A percentile compares a stretch with the other conserved stretches of the same genome.
phyloP scores from a whole-genome alignment of 768 basidiomycete species.

The Rhizopogon roseolus region DNA sequence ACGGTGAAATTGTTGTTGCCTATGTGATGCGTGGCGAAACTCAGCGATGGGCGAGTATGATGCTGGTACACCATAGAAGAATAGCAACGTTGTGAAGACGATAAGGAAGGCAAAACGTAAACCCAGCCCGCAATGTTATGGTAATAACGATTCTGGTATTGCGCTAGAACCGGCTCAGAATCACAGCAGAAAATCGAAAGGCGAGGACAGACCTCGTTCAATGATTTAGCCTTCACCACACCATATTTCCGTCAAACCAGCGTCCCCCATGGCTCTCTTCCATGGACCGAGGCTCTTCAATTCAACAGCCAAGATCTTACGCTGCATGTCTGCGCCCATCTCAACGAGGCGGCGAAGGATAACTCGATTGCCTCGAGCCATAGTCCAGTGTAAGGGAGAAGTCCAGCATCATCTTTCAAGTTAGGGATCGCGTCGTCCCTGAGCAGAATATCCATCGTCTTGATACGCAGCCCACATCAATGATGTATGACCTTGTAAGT shows the following conservation, averaged over 20 bases:
- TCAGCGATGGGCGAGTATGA: slow-evolving; percentile 71
- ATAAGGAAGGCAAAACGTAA: slow-evolving; percentile 61
- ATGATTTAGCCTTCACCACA: slow-evolving; percentile 53
- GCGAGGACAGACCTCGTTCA: slow-evolving; percentile 59
- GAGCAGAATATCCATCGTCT: slow-evolving; percentile 90
- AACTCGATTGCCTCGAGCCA: slow-evolving; percentile 85
- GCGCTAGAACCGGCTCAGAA: slow-evolving; percentile 37
- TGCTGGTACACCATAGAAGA: slow-evolving; percentile 86
- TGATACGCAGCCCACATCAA: slow-evolving; percentile 99
- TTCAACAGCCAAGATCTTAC: slow-evolving; percentile 94
- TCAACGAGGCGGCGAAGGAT: slow-evolving; percentile 84
- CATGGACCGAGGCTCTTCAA: slow-evolving; percentile 88
- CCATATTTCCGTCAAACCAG: slow-evolving; percentile 77
- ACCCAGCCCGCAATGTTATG: slow-evolving; percentile 29
- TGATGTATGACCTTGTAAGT: slow-evolving; percentile 89
- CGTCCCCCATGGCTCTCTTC: slow-evolving; percentile 85
- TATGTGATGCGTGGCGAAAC: too few relatives aligned
- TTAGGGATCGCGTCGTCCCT: slow-evolving; percentile 81
- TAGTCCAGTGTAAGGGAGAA: slow-evolving; percentile 97
- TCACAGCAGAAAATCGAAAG: neutral
- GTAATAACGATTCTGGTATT: slow-evolving; percentile 74
- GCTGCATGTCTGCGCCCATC: slow-evolving; percentile 82
- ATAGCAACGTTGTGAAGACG: slow-evolving; percentile 81
- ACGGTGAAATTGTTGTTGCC: too few relatives aligned
- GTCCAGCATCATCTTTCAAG: slow-evolving; percentile 72